Evolutionary conservation across 2,329 filamentous ascomycete genomes (phyloP).

Genomic region (Ophiostoma australiae): DNA sequence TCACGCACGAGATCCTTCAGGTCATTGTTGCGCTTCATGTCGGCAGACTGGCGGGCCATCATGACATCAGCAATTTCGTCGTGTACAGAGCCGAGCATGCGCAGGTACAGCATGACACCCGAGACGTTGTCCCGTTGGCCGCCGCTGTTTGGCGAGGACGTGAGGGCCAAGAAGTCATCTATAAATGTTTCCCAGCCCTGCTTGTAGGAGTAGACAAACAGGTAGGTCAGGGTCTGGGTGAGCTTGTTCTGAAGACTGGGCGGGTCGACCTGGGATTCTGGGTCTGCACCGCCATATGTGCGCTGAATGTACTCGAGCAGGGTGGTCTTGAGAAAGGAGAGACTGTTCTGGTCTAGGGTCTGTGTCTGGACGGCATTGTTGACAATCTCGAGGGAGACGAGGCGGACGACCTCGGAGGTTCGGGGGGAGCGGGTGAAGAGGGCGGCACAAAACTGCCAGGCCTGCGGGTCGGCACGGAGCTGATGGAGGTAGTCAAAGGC

Average conservation of each 20-base stretch:
- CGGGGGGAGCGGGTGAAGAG: constrained; percentile 78
- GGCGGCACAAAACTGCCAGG: constrained; percentile 82
- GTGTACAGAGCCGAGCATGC: constrained; percentile 82
- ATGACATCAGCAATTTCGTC: constrained; percentile 96
- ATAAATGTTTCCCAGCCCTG: constrained; percentile 85
- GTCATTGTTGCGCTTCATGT: constrained; percentile 79
- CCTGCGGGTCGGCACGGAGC: constrained; percentile 73
- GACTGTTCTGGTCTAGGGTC: constrained; percentile 64
- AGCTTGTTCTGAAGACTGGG: constrained; percentile 89
- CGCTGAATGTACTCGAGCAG: constrained; percentile 75
- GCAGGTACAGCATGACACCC: constrained; percentile 81
- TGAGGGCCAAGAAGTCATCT: constrained; percentile 79
- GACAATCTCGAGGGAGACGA: constrained; percentile 86
- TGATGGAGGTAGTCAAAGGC: constrained; percentile 77
- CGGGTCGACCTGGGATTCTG: constrained; percentile 58
- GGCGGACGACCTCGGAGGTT: constrained; percentile 75
- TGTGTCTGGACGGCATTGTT: constrained; percentile 85
- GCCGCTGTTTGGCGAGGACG: constrained; percentile 54
- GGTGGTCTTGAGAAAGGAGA: constrained; percentile 72
- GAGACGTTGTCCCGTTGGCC: constrained; percentile 61
- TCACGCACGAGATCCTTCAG: constrained; percentile 86
- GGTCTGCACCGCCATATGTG: constrained; percentile 56
- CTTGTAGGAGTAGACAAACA: constrained; percentile 83
- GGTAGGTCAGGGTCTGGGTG: constrained; percentile 88
- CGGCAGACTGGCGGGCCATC: constrained; percentile 68